Conservation (phyloP, 306 rosid genomes). For the Nissolia schottii region DNA sequence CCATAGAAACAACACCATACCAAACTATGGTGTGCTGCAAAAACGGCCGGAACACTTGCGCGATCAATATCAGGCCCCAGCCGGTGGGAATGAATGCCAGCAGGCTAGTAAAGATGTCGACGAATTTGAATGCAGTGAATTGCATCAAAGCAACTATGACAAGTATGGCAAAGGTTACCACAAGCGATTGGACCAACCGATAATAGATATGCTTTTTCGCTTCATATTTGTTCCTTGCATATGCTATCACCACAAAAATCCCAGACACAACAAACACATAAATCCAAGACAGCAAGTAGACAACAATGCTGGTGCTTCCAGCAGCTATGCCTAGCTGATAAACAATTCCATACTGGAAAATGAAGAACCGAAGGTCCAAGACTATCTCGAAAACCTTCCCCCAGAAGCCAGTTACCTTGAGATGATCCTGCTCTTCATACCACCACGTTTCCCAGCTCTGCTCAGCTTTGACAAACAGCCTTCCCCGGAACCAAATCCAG, state of each 20-base stretch:
- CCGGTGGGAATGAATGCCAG: conserved; percentile 89
- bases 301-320: conserved; percentile 58
- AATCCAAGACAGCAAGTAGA: conserved; percentile 81
- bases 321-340: conserved; percentile 72
- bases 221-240: conserved; percentile 54
- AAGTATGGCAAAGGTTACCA: conserved; percentile 42
- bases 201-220: conserved; percentile 71
- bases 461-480: conserved; percentile 85
- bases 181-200: conserved; percentile 66
- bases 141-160: conserved; percentile 55
- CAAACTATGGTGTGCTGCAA: conserved; percentile 53
- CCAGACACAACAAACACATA: conserved; percentile 54
- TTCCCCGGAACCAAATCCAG: conserved; percentile 77
- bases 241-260: conserved; percentile 50
- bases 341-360: conserved; percentile 75
- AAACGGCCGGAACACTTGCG: conserved; percentile 69
- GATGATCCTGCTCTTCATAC: conserved; percentile 90
- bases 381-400: conserved; percentile 74
- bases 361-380: conserved; percentile 76
- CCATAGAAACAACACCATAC: conserved; percentile 54
- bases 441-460: conserved; percentile 98
- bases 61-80: conserved; percentile 78
- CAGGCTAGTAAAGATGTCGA: conserved; percentile 71
- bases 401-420: conserved; percentile 65
- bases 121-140: conserved; percentile 54